phyloP scores from a whole-genome alignment of 257 asterid genomes.

The Gardenia jasminoides region DNA sequence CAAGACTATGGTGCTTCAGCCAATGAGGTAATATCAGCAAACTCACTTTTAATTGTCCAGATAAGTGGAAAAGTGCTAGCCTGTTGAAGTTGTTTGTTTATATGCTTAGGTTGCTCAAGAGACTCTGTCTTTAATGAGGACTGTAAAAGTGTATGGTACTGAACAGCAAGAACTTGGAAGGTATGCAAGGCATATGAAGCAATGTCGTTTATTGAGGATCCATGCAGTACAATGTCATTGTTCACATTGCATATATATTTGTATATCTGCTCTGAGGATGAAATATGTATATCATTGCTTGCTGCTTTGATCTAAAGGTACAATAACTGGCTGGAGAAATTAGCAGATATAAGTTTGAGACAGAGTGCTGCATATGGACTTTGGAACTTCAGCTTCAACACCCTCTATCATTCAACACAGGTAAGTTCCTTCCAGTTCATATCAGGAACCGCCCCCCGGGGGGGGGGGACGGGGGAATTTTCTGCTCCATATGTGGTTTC shows the following conservation, averaged over 20 bases:
- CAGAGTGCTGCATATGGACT: slow-evolving; percentile 97
- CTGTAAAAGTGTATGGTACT: slow-evolving; percentile 91
- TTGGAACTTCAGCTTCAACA: slow-evolving; percentile 89
- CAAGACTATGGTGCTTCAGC: slow-evolving; percentile 95
- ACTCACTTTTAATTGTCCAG: slow-evolving; percentile 16
- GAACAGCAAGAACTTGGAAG: slow-evolving; percentile 79
- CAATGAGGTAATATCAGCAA: slow-evolving; percentile 61
- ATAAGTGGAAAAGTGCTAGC: slow-evolving; percentile 5
- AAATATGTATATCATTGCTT: slow-evolving; percentile 7
- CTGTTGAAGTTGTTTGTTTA: slow-evolving; percentile 18
- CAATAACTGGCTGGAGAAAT: slow-evolving; percentile 65
- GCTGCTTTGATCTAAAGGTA: slow-evolving; percentile 45
- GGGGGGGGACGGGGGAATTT: too few species aligned
- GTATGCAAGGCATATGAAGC: slow-evolving; percentile 26
- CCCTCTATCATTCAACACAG: slow-evolving; percentile 89
- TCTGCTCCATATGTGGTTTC: neutral
- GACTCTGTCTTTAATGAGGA: slow-evolving; percentile 88
- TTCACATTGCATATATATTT: neutral
- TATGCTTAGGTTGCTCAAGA: slow-evolving; percentile 83
- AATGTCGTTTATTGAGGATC: neutral
- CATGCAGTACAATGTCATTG: neutral
- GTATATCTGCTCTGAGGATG: neutral
- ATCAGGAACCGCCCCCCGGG: too few species aligned
- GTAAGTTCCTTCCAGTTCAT: slow-evolving; percentile 37
- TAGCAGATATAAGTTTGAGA: slow-evolving; percentile 78